Evolutionary conservation across 2,329 filamentous ascomycete species (phyloP).

Genomic region (Penicillium freii): DNA sequence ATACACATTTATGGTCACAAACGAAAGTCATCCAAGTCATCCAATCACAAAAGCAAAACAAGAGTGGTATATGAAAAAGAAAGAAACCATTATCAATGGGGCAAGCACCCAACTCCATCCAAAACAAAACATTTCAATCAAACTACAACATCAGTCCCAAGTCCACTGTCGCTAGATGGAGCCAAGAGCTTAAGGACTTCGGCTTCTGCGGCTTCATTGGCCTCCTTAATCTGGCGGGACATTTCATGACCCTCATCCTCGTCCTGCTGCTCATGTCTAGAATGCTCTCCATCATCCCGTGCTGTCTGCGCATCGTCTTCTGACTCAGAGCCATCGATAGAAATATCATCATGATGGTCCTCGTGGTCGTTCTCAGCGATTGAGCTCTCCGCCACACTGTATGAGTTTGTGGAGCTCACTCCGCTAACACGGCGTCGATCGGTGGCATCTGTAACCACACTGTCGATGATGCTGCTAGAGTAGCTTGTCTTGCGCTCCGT

Average conservation of each 20-base stretch:
- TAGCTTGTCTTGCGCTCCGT: slow-evolving; percentile 26
- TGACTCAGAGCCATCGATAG: slow-evolving; percentile 21
- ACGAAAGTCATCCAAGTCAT: slow-evolving; percentile 6
- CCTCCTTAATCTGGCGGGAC: slow-evolving; percentile 14
- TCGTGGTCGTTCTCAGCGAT: slow-evolving; percentile 18
- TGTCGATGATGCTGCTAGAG: slow-evolving; percentile 42
- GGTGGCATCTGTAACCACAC: slow-evolving; percentile 41
- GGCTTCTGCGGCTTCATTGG: slow-evolving; percentile 19
- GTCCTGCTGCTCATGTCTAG: slow-evolving; percentile 9
- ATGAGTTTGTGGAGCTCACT: slow-evolving; percentile 39
- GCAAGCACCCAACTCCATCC: slow-evolving; percentile 5
- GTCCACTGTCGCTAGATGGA: slow-evolving; percentile 31
- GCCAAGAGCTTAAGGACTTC: slow-evolving; percentile 31
- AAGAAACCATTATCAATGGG: slow-evolving; percentile 9
- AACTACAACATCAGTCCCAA: slow-evolving; percentile 27
- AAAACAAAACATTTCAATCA: slow-evolving; percentile 6
- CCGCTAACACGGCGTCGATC: slow-evolving; percentile 41
- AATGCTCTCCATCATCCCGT: slow-evolving; percentile 17
- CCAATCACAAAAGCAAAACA: slow-evolving; percentile 12
- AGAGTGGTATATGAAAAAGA: slow-evolving; percentile 27
- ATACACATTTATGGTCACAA: slow-evolving; percentile 10
- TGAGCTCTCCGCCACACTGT: slow-evolving; percentile 26
- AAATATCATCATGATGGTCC: slow-evolving; percentile 18
- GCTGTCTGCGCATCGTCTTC: slow-evolving; percentile 22
- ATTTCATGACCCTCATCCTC: slow-evolving; percentile 18